These are phyloP conservation scores for Fraxinus americana DNA, from an alignment of 257 asterid genomes.

Conservation along the genomic window DNA sequence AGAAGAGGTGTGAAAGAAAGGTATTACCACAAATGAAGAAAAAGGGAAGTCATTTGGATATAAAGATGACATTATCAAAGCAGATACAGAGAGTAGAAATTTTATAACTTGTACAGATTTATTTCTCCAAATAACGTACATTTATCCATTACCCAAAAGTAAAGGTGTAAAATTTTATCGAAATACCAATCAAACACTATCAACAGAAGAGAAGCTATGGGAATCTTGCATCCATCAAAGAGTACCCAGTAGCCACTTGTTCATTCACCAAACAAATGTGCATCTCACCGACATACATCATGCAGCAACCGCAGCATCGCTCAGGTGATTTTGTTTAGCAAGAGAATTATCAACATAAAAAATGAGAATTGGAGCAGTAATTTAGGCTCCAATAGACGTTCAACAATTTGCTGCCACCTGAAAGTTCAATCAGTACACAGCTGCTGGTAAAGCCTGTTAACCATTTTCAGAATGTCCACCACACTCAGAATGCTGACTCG, in stretches of 20 bases:
- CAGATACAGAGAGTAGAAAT: too few species aligned
- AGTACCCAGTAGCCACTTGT: background rate
- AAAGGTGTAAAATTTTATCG: background rate
- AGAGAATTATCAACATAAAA: slow-evolving; percentile 48
- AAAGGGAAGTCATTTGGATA: too few species aligned
- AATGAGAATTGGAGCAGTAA: slow-evolving; percentile 58
- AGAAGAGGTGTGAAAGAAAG: too few species aligned
- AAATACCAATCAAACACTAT: background rate
- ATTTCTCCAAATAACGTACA: background rate
- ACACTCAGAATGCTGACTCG: slow-evolving; percentile 61
- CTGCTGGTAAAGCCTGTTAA: slow-evolving; percentile 98
- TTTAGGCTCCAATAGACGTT: slow-evolving; percentile 43
- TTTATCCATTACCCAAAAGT: background rate
- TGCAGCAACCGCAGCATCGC: slow-evolving; percentile 1
- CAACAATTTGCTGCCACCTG: slow-evolving; percentile 79
- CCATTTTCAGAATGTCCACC: slow-evolving; percentile 67
- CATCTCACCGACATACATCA: background rate
- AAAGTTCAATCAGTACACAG: slow-evolving; percentile 97
- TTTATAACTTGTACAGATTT: background rate
- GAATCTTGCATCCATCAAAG: background rate
- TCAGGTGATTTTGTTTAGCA: slow-evolving; percentile 48
- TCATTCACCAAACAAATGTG: background rate
- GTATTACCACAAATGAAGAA: too few species aligned
- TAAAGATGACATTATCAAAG: too few species aligned
- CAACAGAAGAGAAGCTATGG: background rate